Conservation (phyloP, 1,284 basidiomycete species). For the Microbotryomycetes sp. region DNA sequence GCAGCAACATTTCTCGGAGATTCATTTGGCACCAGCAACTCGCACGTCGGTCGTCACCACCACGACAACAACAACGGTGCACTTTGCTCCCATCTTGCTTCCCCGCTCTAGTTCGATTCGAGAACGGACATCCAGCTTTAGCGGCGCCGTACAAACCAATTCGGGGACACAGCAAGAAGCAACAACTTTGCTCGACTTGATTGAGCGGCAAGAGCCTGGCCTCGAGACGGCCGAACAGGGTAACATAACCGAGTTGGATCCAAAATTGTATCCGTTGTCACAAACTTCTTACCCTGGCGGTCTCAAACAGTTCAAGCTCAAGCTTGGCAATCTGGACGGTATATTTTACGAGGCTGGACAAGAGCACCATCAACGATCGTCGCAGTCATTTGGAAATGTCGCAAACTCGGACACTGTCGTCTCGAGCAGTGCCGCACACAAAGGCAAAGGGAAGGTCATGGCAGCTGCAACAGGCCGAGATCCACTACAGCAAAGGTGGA, state of each 20-base stretch:
- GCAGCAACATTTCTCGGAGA: slow-evolving; percentile 14
- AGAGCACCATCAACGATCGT: background rate
- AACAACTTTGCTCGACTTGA: background rate
- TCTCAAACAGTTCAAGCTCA: slow-evolving; percentile 12
- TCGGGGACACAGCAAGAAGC: slow-evolving; percentile 8
- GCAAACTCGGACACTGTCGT: background rate
- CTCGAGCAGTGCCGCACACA: background rate
- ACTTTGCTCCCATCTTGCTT: slow-evolving; percentile 37
- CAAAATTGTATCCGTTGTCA: slow-evolving; percentile 28
- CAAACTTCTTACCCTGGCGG: slow-evolving; percentile 15
- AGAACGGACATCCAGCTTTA: slow-evolving; percentile 12
- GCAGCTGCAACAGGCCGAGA: background rate
- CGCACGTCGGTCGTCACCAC: slow-evolving; percentile 36
- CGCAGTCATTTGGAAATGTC: background rate
- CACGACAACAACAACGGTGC: slow-evolving; percentile 37
- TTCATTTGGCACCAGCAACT: slow-evolving; percentile 34
- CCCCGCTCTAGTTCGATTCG: slow-evolving; percentile 21
- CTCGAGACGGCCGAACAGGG: slow-evolving; percentile 3
- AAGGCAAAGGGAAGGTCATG: background rate
- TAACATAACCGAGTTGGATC: slow-evolving; percentile 15
- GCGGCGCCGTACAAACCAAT: no score
- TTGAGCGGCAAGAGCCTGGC: background rate
- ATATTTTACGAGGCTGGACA: slow-evolving; percentile 13
- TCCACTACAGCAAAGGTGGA: background rate
- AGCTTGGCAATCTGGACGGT: slow-evolving; percentile 19